Evolutionary conservation across 805 yeast genomes (phyloP).

Genomic region (Teunomyces funiuensis): DNA sequence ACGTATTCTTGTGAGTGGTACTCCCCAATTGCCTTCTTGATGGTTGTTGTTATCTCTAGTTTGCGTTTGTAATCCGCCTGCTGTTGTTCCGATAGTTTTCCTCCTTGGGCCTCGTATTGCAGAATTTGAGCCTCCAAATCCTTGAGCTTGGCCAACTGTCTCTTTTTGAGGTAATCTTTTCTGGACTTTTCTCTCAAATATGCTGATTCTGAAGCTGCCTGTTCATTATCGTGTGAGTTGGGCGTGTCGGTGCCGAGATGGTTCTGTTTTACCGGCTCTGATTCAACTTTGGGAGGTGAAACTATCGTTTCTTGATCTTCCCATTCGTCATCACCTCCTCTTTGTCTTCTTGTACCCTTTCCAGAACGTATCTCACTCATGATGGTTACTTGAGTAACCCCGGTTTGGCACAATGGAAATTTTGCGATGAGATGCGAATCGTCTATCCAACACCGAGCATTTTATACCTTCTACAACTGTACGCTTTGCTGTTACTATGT

Average conservation of each 20-base stretch:
- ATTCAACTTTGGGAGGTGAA: neutral
- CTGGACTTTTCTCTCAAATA: slow-evolving; percentile 15
- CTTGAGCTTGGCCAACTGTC: slow-evolving; percentile 19
- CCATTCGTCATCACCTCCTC: slow-evolving; percentile 8
- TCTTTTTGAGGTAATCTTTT: slow-evolving; percentile 19
- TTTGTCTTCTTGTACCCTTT: slow-evolving; percentile 11
- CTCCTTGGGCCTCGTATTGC: slow-evolving; percentile 7
- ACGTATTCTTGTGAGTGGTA: slow-evolving; percentile 4
- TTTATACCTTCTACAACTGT: neutral
- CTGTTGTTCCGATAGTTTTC: slow-evolving; percentile 8
- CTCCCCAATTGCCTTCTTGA: slow-evolving; percentile 10
- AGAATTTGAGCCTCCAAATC: slow-evolving; percentile 14
- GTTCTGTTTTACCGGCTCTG: neutral
- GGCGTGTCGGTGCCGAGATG: neutral
- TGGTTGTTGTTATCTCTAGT: slow-evolving; percentile 15
- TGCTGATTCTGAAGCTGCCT: neutral
- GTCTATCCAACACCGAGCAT: neutral
- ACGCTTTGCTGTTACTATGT: neutral
- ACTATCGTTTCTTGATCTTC: slow-evolving; percentile 1
- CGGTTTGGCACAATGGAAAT: neutral
- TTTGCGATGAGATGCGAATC: slow-evolving; percentile 6
- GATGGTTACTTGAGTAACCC: neutral
- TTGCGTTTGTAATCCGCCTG: slow-evolving; percentile 19
- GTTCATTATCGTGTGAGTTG: neutral
- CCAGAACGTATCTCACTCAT: slow-evolving; percentile 5